Evolutionary conservation across 2,329 filamentous ascomycete species (phyloP).

Genomic region (Remersonia thermophila): DNA sequence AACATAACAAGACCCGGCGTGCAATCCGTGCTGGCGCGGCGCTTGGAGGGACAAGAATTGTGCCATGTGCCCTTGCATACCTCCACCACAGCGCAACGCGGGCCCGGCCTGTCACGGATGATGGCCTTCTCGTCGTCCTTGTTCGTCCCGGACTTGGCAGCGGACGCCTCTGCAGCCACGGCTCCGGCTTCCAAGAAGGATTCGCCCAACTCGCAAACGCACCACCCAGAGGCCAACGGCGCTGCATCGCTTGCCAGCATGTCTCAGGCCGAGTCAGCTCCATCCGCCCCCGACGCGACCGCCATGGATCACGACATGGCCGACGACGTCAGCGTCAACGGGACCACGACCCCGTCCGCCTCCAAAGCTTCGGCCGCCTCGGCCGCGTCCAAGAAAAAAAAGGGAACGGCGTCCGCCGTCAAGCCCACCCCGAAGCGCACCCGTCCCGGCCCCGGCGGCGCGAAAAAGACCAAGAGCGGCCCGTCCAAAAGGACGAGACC

Average conservation of each 20-base stretch:
- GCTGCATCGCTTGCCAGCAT: neutral
- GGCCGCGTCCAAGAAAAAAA: constrained; percentile 17
- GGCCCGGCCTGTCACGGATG: constrained; percentile 5
- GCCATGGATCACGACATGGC: constrained; percentile 2
- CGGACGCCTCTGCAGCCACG: neutral
- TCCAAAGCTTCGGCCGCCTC: constrained; percentile 9
- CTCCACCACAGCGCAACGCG: constrained; percentile 1
- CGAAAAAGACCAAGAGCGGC: constrained; percentile 20
- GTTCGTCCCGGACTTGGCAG: constrained; percentile 9
- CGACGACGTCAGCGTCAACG: constrained; percentile 12
- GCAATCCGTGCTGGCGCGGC: neutral
- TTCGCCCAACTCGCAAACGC: too few relatives aligned
- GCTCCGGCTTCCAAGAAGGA: neutral
- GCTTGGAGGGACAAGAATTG: neutral
- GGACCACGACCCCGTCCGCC: constrained; percentile 21
- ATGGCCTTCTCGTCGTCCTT: constrained; percentile 16
- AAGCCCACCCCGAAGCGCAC: constrained; percentile 28
- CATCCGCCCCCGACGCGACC: constrained; percentile 2
- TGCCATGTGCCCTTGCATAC: constrained; percentile 4
- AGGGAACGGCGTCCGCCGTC: constrained; percentile 26
- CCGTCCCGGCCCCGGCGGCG: constrained; percentile 12
- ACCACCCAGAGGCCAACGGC: too few relatives aligned
- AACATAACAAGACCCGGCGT: too few relatives aligned
- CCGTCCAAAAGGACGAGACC: constrained; percentile 5
- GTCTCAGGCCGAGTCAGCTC: neutral